Base-by-base conservation (phyloP, 306 rosid species). In the Lablab purpureus region DNA sequence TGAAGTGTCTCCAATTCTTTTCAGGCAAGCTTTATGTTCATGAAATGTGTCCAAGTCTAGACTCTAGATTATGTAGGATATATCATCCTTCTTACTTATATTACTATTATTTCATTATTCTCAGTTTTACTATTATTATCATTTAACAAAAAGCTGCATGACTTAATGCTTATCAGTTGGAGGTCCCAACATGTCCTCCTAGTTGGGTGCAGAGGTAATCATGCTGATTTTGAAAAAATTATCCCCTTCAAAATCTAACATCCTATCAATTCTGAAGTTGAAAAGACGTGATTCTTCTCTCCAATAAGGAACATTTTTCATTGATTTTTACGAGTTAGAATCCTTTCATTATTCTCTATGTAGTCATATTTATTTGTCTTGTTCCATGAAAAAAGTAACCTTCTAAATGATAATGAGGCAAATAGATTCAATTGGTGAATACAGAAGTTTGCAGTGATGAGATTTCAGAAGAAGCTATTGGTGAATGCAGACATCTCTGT, bases 21-120 rank as follows among this genome's bases (percentile, higher is more conserved):
- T 86, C 81, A 78, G 74, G 66, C 55, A 46, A 77, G 81, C 91
- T 85, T 85, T 89, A 80, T 87, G 80, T 80, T 81, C 62, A 64
- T 64, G 73, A 77, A 80, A 72, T 77, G 76, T 54, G 85, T 50
- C 45, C 72, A 60, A 75, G 22, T 67, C 1, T 43, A 22, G 34
- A 40, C 17, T 56, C 54, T 71, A 56, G 76, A 74, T 81, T 56
- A 68, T 80, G 27, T 36, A 10, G 12, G 13, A 52, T 62, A 22
- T 13, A 64, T 52, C 28, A 3, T 75, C 75, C 54, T 83, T 27
- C n/a, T 46, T 73, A 27, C n/a, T 46, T 73, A 27, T 45, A 23
- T 72, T 54, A 83, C 18, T 49, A 49, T 28, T 58, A 74, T 13
- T 34, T 59, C 6, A 10, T 72, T 45, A 11, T 55, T 65, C 21